Evolutionary conservation across 768 basidiomycete species (phyloP).

Genomic region (Mycena crocata): DNA sequence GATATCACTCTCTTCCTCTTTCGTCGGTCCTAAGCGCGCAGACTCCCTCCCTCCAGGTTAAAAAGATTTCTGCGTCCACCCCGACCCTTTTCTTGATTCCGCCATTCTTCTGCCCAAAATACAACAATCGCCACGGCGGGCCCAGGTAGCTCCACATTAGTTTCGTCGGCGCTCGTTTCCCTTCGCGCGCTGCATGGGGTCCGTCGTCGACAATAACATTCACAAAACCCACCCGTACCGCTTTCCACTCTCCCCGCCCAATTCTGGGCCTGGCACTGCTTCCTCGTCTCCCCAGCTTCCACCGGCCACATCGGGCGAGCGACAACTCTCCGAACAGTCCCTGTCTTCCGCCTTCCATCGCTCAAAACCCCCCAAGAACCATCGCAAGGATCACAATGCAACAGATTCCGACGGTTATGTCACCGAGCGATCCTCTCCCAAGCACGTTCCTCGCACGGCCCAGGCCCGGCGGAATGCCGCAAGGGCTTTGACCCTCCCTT

Average conservation of each 20-base stretch:
- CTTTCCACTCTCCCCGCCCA: constrained; percentile 62
- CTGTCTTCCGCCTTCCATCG: constrained; percentile 33
- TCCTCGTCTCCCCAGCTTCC: constrained; percentile 51
- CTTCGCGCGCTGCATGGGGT: constrained; percentile 36
- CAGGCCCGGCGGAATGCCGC: constrained; percentile 43
- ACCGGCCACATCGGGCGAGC: constrained; percentile 40
- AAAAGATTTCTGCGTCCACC: neutral
- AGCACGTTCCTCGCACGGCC: constrained; percentile 37
- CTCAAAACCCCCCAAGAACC: constrained; percentile 38
- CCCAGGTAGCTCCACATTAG: neutral
- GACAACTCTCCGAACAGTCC: constrained; percentile 39
- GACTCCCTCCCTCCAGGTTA: neutral
- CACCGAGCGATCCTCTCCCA: constrained; percentile 53
- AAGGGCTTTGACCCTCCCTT: constrained; percentile 54
- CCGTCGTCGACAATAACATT: constrained; percentile 36
- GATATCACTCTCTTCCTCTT: constrained; percentile 4
- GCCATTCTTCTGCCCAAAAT: neutral
- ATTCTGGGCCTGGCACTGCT: constrained; percentile 54
- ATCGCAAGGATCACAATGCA: constrained; percentile 43
- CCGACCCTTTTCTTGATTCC: neutral
- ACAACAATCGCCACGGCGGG: neutral
- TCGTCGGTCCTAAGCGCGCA: constrained; percentile 9
- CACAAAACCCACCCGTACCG: constrained; percentile 43
- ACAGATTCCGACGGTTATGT: constrained; percentile 60
- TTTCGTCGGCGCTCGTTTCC: constrained; percentile 5